Percentiles rank a stretch among this genome's conserved stretches.
Conservation (phyloP, 495 filamentous ascomycete genomes). For the Hypoxylon perforatum region DNA sequence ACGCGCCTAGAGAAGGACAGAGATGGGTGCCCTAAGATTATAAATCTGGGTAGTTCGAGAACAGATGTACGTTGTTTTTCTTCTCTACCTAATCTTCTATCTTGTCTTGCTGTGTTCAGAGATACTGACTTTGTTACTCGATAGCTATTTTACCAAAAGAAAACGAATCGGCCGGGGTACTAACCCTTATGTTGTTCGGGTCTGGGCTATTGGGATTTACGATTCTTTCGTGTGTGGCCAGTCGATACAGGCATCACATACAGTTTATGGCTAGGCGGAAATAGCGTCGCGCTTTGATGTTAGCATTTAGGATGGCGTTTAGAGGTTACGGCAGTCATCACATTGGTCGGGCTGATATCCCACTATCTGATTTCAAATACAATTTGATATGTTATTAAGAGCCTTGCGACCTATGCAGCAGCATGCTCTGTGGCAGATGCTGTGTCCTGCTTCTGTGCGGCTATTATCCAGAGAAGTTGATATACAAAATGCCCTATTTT, state of each 20-base stretch:
- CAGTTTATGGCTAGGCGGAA: background rate
- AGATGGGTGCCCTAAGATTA: conserved; percentile 99
- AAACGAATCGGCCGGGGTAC: conserved; percentile 62
- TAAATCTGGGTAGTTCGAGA: conserved; percentile 93
- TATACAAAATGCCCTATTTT: conserved; percentile 34
- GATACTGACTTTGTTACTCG: conserved; percentile 39
- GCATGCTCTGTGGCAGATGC: conserved; percentile 27
- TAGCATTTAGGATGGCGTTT: conserved; percentile 44
- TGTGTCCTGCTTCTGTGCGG: conserved; percentile 3
- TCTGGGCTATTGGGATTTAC: conserved; percentile 43
- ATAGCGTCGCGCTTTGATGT: conserved; percentile 18
- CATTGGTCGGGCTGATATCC: conserved; percentile 24
- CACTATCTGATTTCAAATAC: conserved; percentile 3
- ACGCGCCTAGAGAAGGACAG: conserved; percentile 97
- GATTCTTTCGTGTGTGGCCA: conserved; percentile 2
- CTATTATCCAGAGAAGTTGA: conserved; percentile 34
- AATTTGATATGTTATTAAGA: conserved; percentile 24
- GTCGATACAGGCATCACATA: conserved; percentile 10
- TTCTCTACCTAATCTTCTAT: background rate
- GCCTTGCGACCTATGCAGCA: conserved; percentile 14
- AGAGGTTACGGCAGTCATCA: conserved; percentile 25
- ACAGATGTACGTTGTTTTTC: conserved; percentile 79
- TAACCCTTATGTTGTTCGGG: conserved; percentile 55
- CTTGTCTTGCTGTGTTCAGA: background rate
- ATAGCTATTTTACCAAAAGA: conserved; percentile 65